phyloP scores from a whole-genome alignment of 75 land plant genomes.

The Pinus tabuliformis region DNA sequence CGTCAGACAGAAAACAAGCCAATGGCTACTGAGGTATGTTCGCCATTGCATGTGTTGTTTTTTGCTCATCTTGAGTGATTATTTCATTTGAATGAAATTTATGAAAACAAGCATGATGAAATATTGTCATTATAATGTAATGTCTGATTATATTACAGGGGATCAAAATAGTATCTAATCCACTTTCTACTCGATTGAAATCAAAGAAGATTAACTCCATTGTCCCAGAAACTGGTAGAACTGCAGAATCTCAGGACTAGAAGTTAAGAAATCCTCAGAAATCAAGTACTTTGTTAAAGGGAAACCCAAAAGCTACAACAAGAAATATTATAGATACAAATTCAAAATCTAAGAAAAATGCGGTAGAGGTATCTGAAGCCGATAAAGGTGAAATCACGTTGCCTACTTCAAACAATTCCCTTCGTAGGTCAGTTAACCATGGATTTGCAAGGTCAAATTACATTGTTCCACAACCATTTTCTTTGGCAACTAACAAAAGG shows the following conservation, averaged over 20 bases:
- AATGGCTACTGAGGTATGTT: conserved; percentile 4
- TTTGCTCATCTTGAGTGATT: not conserved
- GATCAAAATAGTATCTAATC: not conserved
- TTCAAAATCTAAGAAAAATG: conserved; percentile 4
- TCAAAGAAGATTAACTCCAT: not conserved
- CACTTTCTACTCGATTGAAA: not conserved
- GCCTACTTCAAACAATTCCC: not conserved
- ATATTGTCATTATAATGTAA: not conserved
- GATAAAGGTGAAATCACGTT: not conserved
- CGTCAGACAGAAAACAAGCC: not conserved
- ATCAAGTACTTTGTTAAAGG: not conserved
- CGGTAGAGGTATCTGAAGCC: not conserved
- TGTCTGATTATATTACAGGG: not conserved
- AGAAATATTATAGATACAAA: not conserved
- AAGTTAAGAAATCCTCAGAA: conserved; percentile 1
- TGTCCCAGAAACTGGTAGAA: not conserved
- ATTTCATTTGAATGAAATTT: not conserved
- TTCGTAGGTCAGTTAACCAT: not conserved
- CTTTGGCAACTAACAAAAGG: conserved; percentile 81
- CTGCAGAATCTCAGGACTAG: not conserved
- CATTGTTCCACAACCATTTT: conserved; percentile 80
- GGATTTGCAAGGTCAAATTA: conserved; percentile 28
- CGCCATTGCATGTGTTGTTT: not conserved
- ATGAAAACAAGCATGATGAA: not conserved
- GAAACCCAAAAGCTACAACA: not conserved